These are phyloP conservation scores for Suhomyces faveliae DNA, from an alignment of 805 yeast species.

Conservation along the genomic window DNA sequence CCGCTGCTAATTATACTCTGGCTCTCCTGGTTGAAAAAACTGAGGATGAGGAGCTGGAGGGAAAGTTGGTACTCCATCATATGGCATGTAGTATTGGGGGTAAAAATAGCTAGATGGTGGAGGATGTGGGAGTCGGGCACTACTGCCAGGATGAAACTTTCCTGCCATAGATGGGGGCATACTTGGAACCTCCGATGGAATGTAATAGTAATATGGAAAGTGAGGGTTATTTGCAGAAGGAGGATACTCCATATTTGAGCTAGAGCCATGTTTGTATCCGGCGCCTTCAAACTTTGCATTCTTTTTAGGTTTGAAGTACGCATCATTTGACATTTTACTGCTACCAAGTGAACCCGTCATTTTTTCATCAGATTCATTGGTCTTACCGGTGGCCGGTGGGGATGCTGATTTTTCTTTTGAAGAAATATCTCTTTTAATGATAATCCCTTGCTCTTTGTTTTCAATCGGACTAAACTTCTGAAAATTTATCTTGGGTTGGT, in stretches of 20 bases:
- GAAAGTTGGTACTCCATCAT: slow-evolving; percentile 17
- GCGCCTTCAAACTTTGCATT: neutral
- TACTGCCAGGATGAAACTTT: slow-evolving; percentile 16
- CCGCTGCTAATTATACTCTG: neutral
- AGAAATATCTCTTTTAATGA: neutral
- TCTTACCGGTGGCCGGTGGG: slow-evolving; percentile 3
- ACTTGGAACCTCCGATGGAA: slow-evolving; percentile 9
- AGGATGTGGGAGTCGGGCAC: slow-evolving; percentile 20
- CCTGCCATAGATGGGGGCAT: slow-evolving; percentile 9
- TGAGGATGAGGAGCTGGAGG: slow-evolving; percentile 17
- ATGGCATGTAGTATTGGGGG: slow-evolving; percentile 26
- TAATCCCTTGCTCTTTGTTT: neutral
- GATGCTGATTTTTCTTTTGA: neutral
- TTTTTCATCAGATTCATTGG: neutral
- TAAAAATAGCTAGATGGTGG: slow-evolving; percentile 27
- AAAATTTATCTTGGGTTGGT: slow-evolving; percentile 9
- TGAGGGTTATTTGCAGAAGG: neutral
- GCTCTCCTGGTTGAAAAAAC: slow-evolving; percentile 9
- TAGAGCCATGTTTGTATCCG: neutral
- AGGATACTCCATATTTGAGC: neutral
- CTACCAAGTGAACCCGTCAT: neutral
- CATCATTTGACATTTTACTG: neutral
- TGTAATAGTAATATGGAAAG: slow-evolving; percentile 18
- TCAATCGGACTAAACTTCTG: neutral
- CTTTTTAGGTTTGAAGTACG: neutral